Percentiles rank a stretch among this genome's conserved stretches.
Conservation (phyloP, 2,329 filamentous ascomycete species). For the Aureobasidium namibiae region DNA sequence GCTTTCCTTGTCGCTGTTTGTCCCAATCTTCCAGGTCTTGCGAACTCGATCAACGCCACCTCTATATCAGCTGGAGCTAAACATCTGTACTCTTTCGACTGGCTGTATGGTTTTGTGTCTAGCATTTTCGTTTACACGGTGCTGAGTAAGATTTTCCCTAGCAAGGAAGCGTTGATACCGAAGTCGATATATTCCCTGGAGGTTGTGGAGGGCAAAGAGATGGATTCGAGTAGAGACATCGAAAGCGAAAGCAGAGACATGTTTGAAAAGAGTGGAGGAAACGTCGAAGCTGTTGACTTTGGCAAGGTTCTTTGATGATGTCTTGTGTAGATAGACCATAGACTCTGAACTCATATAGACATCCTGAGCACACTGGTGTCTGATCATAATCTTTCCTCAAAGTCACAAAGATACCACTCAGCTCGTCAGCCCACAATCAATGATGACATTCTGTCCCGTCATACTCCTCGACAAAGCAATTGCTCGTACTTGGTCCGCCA, state of each 20-base stretch:
- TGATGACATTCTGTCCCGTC: constrained; percentile 45
- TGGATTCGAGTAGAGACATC: neutral
- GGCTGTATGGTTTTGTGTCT: constrained; percentile 52
- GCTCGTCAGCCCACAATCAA: constrained; percentile 37
- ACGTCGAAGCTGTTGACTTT: neutral
- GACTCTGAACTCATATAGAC: neutral
- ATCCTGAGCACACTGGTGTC: too few relatives aligned
- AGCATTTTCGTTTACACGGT: constrained; percentile 48
- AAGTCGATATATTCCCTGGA: neutral
- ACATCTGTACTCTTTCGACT: constrained; percentile 45
- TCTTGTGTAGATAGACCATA: neutral
- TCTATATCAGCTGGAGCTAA: constrained; percentile 13
- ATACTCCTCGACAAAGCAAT: constrained; percentile 42
- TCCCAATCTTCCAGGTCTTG: constrained; percentile 47
- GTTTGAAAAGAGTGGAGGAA: neutral
- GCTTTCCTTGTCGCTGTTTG: constrained; percentile 50
- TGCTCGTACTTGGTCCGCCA: constrained; percentile 45
- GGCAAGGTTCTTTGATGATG: neutral
- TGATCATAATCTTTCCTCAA: too few relatives aligned
- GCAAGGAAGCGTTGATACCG: neutral
- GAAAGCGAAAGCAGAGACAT: neutral
- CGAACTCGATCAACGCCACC: constrained; percentile 16
- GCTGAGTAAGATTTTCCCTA: constrained; percentile 22
- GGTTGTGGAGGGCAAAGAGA: constrained; percentile 4
- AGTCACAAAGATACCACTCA: neutral